Percentiles rank a stretch among this genome's conserved stretches.
Evolutionary conservation across 208 protist genomes (phyloP).

Genomic region (Acanthamoeba royreba): DNA sequence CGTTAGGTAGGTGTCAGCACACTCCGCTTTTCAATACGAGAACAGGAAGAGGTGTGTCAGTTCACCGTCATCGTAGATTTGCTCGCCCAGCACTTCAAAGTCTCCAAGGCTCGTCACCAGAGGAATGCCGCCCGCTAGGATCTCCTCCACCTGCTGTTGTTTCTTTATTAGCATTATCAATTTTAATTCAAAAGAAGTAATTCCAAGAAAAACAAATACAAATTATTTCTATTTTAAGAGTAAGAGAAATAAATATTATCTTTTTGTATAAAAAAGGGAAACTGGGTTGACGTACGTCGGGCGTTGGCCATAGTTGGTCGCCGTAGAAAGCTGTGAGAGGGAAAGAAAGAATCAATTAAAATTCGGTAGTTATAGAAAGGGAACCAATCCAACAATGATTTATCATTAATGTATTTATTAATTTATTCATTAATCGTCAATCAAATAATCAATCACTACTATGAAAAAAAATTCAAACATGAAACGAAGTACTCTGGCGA

Average conservation of each 20-base stretch:
- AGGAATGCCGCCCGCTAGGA: background rate
- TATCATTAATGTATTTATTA: no score
- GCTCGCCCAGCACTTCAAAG: background rate
- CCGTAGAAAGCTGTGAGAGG: conserved; percentile 28
- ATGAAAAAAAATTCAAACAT: background rate
- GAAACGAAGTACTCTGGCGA: background rate
- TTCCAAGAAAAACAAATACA: background rate
- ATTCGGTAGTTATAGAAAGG: no score
- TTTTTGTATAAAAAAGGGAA: background rate
- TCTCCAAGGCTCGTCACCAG: background rate
- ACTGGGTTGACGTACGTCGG: background rate
- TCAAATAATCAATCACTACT: background rate
- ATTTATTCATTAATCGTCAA: no score
- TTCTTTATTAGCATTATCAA: background rate
- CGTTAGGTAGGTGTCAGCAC: background rate
- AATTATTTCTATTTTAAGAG: no score
- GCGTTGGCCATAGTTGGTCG: background rate
- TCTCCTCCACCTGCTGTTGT: background rate
- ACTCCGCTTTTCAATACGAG: background rate
- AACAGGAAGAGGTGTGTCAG: background rate
- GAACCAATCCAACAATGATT: no score
- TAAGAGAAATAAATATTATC: background rate
- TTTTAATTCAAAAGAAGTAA: no score
- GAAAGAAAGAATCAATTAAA: background rate
- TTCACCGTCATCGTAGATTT: background rate